Evolutionary conservation across 2,329 filamentous ascomycete species (phyloP).

Genomic region (Colletotrichum sp.): DNA sequence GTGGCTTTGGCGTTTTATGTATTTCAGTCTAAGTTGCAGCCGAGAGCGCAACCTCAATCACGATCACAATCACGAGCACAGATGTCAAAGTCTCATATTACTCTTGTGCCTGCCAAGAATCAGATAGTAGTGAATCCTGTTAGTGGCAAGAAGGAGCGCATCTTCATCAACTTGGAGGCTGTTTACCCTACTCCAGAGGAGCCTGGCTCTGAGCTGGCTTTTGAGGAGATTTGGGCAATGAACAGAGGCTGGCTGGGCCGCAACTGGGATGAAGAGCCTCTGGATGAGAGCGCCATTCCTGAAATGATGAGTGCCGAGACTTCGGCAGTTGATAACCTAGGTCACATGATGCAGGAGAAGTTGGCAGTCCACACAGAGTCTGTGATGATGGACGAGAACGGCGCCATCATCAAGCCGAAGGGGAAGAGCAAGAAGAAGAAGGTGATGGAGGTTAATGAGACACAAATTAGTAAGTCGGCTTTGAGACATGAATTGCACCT

Average conservation of each 20-base stretch:
- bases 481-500: not conserved
- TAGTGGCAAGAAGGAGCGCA: conserved; percentile 82
- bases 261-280: conserved; percentile 49
- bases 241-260: conserved; percentile 72
- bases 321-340: conserved; percentile 22
- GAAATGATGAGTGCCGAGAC: conserved; percentile 14
- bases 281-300: conserved; percentile 5
- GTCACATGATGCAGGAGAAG: conserved; percentile 36
- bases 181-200: conserved; percentile 82
- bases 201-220: conserved; percentile 78
- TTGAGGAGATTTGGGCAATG: conserved; percentile 88
- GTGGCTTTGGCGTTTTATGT: conserved; percentile 51
- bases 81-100: conserved; percentile 66
- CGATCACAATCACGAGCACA: conserved; percentile 49
- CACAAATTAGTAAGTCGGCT: conserved; percentile 80
- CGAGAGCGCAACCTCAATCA: conserved; percentile 30
- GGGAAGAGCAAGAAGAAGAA: conserved; percentile 74
- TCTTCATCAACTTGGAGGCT: conserved; percentile 85
- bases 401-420: conserved; percentile 51
- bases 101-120: conserved; percentile 73
- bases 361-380: conserved; percentile 49
- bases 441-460: conserved; percentile 85
- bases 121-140: conserved; percentile 84
- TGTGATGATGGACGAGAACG: conserved; percentile 64
- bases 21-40: conserved; percentile 52